A percentile compares a stretch with the other conserved stretches of the same genome.
Conservation (phyloP, 345 rosid genomes). For the Trapa bicornis region DNA sequence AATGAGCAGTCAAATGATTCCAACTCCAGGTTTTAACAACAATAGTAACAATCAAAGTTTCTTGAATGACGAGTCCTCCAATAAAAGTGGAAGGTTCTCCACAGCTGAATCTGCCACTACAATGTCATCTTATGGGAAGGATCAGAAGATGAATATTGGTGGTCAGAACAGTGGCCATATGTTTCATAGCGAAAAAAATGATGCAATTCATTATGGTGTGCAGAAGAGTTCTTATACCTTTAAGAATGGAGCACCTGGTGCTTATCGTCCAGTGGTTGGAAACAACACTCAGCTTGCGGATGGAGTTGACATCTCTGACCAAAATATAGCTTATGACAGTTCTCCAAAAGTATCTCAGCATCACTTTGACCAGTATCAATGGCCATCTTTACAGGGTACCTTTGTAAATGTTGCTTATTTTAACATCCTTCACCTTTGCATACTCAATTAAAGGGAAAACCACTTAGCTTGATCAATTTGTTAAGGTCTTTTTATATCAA, state of each 20-base stretch:
- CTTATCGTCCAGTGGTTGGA: constrained; percentile 49
- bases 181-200: constrained; percentile 50
- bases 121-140: constrained; percentile 39
- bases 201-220: constrained; percentile 48
- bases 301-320: constrained; percentile 44
- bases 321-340: constrained; percentile 32
- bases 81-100: constrained; percentile 48
- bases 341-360: constrained; percentile 52
- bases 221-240: constrained; percentile 62
- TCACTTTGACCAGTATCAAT: constrained; percentile 61
- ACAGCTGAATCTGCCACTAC: constrained; percentile 47
- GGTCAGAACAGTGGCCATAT: constrained; percentile 66
- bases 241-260: constrained; percentile 47
- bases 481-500: not conserved
- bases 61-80: constrained; percentile 52
- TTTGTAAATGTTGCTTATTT: constrained; percentile 3
- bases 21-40: constrained; percentile 74
- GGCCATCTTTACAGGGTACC: constrained; percentile 48
- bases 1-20: constrained; percentile 75
- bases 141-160: constrained; percentile 49
- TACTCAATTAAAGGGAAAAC: not conserved
- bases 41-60: constrained; percentile 43
- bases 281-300: constrained; percentile 35
- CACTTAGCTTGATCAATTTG: not conserved
- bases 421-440: not conserved